Conservation (phyloP, 2,329 filamentous ascomycete species). For the Coniella lustricola region DNA sequence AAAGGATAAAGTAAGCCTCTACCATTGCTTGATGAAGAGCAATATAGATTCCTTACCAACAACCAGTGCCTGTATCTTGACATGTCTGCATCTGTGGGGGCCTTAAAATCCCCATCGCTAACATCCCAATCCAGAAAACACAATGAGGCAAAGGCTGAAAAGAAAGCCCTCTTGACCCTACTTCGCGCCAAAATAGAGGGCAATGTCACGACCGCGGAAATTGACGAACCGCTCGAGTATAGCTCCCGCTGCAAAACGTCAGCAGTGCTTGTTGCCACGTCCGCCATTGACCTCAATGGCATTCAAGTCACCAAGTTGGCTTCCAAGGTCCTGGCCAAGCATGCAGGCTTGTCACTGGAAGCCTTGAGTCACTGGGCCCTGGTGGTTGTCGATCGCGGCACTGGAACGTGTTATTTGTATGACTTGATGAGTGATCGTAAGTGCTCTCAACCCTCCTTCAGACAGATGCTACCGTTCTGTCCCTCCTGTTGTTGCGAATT, state of each 20-base stretch:
- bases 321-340: slow-evolving; percentile 13
- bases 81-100: too few relatives aligned
- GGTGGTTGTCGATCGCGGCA: slow-evolving; percentile 12
- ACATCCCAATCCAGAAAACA: slow-evolving; percentile 11
- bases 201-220: slow-evolving; percentile 8
- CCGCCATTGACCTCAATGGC: slow-evolving; percentile 13
- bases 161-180: slow-evolving; percentile 14
- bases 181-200: slow-evolving; percentile 13
- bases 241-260: slow-evolving; percentile 11
- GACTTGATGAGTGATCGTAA: slow-evolving; percentile 11
- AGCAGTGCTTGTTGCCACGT: slow-evolving; percentile 12
- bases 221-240: slow-evolving; percentile 13
- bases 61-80: background rate
- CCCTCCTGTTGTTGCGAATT: too few relatives aligned
- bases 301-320: slow-evolving; percentile 14
- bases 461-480: too few relatives aligned
- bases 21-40: background rate
- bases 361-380: slow-evolving; percentile 15
- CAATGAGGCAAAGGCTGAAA: slow-evolving; percentile 15
- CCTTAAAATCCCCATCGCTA: too few relatives aligned
- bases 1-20: slow-evolving; percentile 12
- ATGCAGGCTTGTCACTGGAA: slow-evolving; percentile 13
- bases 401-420: slow-evolving; percentile 9
- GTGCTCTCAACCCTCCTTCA: too few relatives aligned
- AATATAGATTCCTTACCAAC: background rate